phyloP scores from a whole-genome alignment of 1,284 basidiomycete genomes.

The Ceratorhiza oryzae-sativae region DNA sequence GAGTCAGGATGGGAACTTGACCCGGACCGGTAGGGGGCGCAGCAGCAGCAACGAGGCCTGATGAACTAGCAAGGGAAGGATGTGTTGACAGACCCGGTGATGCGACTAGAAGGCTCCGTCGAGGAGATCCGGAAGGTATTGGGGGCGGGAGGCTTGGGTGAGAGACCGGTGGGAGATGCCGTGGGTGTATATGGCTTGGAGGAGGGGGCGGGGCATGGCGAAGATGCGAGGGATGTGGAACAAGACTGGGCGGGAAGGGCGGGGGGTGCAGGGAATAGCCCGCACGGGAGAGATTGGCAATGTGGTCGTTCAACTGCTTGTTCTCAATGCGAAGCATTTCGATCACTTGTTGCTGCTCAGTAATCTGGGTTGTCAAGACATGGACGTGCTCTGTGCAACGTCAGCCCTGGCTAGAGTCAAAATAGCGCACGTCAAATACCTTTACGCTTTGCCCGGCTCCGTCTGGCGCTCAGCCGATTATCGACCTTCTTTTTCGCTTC shows the following conservation, averaged over 20 bases:
- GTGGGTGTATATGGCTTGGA: constrained; percentile 21
- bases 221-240: constrained; percentile 26
- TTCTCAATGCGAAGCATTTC: constrained; percentile 37
- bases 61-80: constrained; percentile 22
- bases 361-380: constrained; percentile 20
- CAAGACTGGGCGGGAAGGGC: constrained; percentile 20
- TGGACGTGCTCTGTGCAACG: constrained; percentile 29
- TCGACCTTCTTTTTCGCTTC: constrained; percentile 39
- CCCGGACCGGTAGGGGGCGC: constrained; percentile 28
- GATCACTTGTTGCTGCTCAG: constrained; percentile 29
- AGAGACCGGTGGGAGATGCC: constrained; percentile 27
- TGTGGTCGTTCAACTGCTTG: constrained; percentile 36
- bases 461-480: constrained; percentile 32
- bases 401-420: not conserved
- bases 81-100: constrained; percentile 25
- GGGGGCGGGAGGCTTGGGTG: constrained; percentile 7
- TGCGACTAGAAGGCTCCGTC: not conserved
- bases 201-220: constrained; percentile 3
- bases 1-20: constrained; percentile 30
- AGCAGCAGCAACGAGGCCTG: constrained; percentile 26
- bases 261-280: constrained; percentile 33
- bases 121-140: constrained; percentile 4
- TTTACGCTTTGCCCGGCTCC: constrained; percentile 38
- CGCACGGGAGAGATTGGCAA: constrained; percentile 33
- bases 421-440: constrained; percentile 15